Evolutionary conservation across 176 grass and related monocot species (phyloP), one percentile per base, ranked within the genome.

Genomic region (Eleusine coracana): DNA sequence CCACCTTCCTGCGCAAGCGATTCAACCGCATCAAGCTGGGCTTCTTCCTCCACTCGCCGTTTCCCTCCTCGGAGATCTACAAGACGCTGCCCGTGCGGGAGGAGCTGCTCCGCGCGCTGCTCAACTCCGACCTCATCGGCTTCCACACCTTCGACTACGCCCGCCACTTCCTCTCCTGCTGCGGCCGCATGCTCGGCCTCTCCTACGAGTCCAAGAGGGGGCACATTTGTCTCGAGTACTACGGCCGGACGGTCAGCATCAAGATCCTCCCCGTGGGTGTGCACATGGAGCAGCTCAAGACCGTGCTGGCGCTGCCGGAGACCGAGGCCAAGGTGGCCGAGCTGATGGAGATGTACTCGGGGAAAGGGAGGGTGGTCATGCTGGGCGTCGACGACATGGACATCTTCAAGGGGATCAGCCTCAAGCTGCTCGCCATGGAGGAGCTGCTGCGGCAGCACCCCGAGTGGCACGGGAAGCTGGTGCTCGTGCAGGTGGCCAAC

Each of bases 141-240:
- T 97, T 97, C 85, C 95, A 97, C 85, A 97, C 95, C 66, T 97
- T 97, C 77, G 92, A 97, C 68, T 97, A 97, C 82, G 95, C 95
- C 2, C 95, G 95, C 25, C 95, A 97, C 84, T 97, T 97, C 86
- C 87, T 97, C 66, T 97, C 95, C 17, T 97, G 92, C 79, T 97
- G 90, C 74, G 77, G 92, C 71, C 76, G 95, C 13, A 94, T 97
- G 92, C 92, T 97, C 3, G 95, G 95, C 0, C 88, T 97, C 29
- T 81, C 90, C 0, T 94, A 97, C 66, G 90, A 97, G 75, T 97
- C 95, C 37, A 94, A 94, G 87, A 81, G 95, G 5, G 95, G 95
- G 0, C 89, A 97, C 82, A 86, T 97, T 77, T 91, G 92, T 37
- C 80, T 97, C 23, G 95, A 97, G 63, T 97, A 97, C 82, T 94